Evolutionary conservation across 2,329 filamentous ascomycete genomes (phyloP), one percentile per base, ranked within the genome.

Genomic region (Fusarium caatingaense): DNA sequence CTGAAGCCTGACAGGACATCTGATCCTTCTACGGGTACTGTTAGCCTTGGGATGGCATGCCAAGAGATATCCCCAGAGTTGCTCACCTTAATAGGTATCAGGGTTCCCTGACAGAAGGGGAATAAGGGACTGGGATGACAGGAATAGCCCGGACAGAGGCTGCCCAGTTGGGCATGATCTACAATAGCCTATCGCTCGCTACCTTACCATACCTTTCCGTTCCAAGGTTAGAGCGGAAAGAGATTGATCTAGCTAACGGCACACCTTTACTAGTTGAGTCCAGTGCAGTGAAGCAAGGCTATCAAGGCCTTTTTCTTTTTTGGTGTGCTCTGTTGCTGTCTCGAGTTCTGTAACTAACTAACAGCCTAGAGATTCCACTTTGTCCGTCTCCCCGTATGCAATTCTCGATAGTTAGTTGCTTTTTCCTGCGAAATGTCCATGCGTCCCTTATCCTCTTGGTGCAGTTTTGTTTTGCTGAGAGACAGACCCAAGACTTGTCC

Each of bases 31-130:
- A 50, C 27, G 27, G 30, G 30, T 37, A 27, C 37, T 49, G 30
- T 66, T 66, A 60, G 59, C 37, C 54, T 59, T 41, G 42, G 23
- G 18, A 28, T 51, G 49, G 49, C 32, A 41, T 57, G 73, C 73
- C 73, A 75, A 75, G 73, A 75, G 72, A 75, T 75, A 74, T 74
- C 72, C 73, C 73, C 73, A 73, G 73, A 74, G 42, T 72, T 58
- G 57, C 49, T 56, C 20, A 56, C 20, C 18, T 60, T 60, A 56
- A 67, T 37, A 37, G 61, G 47, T 48, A 65, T 56, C 64, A 71
- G 67, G 62, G 56, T 34, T 56, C 54, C 51, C 42, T 62, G 66
- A 56, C 62, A 56, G 60, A 37, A 37, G 18, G 34, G 34, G 34
- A 37, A 45, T 49, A 60, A 45, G 48, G 44, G 30, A 47, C 48